Base-by-base conservation (phyloP, 768 basidiomycete species). In the Pleurotus cornucopiae region DNA sequence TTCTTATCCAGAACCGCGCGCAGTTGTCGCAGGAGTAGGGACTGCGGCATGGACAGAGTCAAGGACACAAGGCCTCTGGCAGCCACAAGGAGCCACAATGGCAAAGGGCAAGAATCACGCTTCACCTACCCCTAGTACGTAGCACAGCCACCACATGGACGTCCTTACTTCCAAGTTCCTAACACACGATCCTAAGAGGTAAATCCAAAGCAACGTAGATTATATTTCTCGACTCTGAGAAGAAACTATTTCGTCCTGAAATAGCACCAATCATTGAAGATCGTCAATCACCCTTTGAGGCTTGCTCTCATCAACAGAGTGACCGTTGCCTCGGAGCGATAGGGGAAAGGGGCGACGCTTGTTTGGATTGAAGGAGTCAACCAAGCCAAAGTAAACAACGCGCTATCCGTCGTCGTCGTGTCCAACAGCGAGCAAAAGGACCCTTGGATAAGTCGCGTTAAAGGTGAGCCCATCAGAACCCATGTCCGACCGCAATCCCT, bases 1-100 rank as follows among this genome's bases (percentile, higher is more conserved):
- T 78, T 69, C 51, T 73, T 74, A 62, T 83, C 81, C 58, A 90
- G 76, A 5, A 80, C 73, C 49, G 78, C 72, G 59, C 85, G 83
- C 46, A 89, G 71, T 58, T 84, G 81, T 62, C 76, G 78, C 26
- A 76, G 65, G 62, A 74, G 70, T 70, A 64, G 60, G 65, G 68
- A 67, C 73, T 76, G 68, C 53, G 64, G 62, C 73, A 70, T 75
- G 41, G 39, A 40, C 18, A 14, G 18, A 9, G 16, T 39, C 37
- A 34, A 34, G 30, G 30, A 34, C 30, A 34, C 30, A 34, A 34
- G 30, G 30, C 30, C 30, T 34, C 30, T 34, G 30, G 55, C 55
- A 20, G 16, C 45, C 49, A 21, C 14, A 57, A 52, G 55, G 25
- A 38, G 44, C 40, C 45, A 57, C 47, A 20, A n/a, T 20, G 39